A percentile compares a stretch with the other conserved stretches of the same genome.
phyloP scores from a whole-genome alignment of 2,329 filamentous ascomycete species.

The Ophiocordyceps camponoti-rufipedis region DNA sequence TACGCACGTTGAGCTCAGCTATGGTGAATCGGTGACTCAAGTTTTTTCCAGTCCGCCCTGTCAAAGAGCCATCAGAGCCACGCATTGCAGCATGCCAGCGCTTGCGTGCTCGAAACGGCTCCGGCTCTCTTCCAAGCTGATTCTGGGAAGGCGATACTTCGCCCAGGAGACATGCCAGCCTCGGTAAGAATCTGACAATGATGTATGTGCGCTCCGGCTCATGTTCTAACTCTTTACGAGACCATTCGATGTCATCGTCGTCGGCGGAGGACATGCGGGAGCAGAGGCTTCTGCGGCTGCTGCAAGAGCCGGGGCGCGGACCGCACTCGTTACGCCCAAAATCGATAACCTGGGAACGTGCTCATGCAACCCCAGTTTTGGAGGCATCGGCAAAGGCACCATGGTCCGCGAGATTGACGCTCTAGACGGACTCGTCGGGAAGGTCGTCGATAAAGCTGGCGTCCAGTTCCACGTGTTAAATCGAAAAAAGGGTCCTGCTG shows the following conservation, averaged over 20 bases:
- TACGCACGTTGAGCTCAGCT: too few relatives aligned
- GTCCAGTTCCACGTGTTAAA: constrained; percentile 91
- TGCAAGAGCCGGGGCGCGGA: constrained; percentile 72
- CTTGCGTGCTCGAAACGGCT: neutral
- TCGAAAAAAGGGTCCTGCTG: constrained; percentile 75
- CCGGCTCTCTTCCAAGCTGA: neutral
- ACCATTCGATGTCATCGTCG: constrained; percentile 80
- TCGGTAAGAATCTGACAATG: neutral
- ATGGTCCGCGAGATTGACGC: constrained; percentile 93
- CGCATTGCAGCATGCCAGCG: neutral
- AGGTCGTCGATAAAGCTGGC: constrained; percentile 82
- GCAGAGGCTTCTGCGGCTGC: constrained; percentile 86
- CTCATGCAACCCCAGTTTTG: constrained; percentile 93
- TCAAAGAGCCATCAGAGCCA: too few relatives aligned
- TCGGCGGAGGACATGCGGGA: constrained; percentile 90
- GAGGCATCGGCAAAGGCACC: constrained; percentile 95
- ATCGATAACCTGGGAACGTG: constrained; percentile 81
- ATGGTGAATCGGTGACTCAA: too few relatives aligned
- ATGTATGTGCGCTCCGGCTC: neutral
- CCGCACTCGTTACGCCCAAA: constrained; percentile 77
- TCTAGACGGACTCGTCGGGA: constrained; percentile 72
- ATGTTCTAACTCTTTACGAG: constrained; percentile 19
- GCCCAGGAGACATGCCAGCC: neutral
- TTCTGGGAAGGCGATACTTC: neutral
- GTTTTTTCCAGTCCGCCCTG: too few relatives aligned